Evolutionary conservation across 495 filamentous ascomycete genomes (phyloP), one percentile per base, ranked within the genome.

Genomic region (Annulohypoxylon bovei): DNA sequence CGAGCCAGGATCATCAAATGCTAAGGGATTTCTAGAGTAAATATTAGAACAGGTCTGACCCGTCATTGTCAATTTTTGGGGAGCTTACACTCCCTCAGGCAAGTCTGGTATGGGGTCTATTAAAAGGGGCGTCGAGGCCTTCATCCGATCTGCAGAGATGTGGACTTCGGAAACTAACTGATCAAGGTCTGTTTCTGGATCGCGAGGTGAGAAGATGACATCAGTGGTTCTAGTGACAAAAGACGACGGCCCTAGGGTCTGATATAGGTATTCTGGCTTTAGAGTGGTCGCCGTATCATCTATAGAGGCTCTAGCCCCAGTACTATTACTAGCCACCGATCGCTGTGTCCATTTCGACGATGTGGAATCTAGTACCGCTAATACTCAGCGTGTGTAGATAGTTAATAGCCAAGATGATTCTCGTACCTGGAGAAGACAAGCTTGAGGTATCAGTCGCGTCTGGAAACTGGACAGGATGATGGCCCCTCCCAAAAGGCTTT

Each of bases 261-360:
- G 81, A n/a, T 77, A 68, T 2, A 73, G 58, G 12, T 62, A 27
- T 62, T 74, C 71, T 11, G 64, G 44, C 22, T 61, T 70, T 4
- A 54, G 20, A 39, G 56, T 33, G 8, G 52, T 35, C 14, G 23
- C 28, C 0, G 58, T 18, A 55, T 71, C 70, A 25, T 54, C 74
- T 37, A 60, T 18, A 12, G 71, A 55, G 12, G 63, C 67, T 16
- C 65, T 73, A 8, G 63, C 68, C 60, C 76, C 72, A 39, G 70
- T 74, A 37, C 72, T 75, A 25, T 76, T 71, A 28, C 77, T 76
- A 22, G 76, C 72, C 27, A 74, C 67, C 42, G 81, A 80, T 27
- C 75, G 49, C 3, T 79, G 72, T 16, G 79, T 82, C 68, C 79
- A 75, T 71, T 76, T 81, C 0, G 82, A 84, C 28, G 82, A 61